Evolutionary conservation across 2,329 filamentous ascomycete genomes (phyloP).

Genomic region (Teratosphaeria nubilosa): DNA sequence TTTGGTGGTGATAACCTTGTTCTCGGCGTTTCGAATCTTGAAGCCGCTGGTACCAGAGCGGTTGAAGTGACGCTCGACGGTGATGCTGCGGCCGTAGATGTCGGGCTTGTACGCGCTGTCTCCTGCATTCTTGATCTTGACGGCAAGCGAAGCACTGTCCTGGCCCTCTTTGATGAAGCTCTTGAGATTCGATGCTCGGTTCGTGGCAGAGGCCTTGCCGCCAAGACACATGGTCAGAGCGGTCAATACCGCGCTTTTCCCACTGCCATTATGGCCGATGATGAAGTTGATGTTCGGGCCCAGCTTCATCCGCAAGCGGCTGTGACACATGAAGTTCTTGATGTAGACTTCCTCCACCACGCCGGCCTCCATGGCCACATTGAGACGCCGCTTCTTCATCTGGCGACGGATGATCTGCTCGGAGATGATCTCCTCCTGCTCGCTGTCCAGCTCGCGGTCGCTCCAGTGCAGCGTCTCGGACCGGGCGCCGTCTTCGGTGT

Average conservation of each 20-base stretch:
- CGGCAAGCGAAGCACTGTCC: constrained; percentile 62
- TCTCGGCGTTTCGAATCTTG: constrained; percentile 68
- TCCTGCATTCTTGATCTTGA: constrained; percentile 86
- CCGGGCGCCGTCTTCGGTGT: constrained; percentile 3
- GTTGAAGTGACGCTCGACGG: constrained; percentile 83
- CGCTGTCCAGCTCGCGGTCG: constrained; percentile 21
- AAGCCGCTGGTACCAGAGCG: constrained; percentile 67
- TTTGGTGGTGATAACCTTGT: constrained; percentile 66
- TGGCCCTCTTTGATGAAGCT: constrained; percentile 82
- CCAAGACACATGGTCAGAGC: constrained; percentile 91
- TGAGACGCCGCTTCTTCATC: constrained; percentile 37
- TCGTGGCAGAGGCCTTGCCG: constrained; percentile 84
- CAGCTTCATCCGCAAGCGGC: constrained; percentile 68
- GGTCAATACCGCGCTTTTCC: constrained; percentile 91
- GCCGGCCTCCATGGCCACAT: constrained; percentile 68
- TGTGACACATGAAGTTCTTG: constrained; percentile 94
- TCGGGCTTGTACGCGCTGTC: constrained; percentile 74
- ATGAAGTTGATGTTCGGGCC: constrained; percentile 97
- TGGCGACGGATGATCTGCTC: constrained; percentile 24
- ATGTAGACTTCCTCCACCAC: constrained; percentile 83
- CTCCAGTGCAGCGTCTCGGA: constrained; percentile 13
- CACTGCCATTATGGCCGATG: constrained; percentile 93
- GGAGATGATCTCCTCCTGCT: constrained; percentile 16
- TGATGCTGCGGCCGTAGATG: constrained; percentile 73
- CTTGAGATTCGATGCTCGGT: constrained; percentile 81